phyloP scores from a whole-genome alignment of 2,329 filamentous ascomycete genomes.

The Aspergillus uvarum region DNA sequence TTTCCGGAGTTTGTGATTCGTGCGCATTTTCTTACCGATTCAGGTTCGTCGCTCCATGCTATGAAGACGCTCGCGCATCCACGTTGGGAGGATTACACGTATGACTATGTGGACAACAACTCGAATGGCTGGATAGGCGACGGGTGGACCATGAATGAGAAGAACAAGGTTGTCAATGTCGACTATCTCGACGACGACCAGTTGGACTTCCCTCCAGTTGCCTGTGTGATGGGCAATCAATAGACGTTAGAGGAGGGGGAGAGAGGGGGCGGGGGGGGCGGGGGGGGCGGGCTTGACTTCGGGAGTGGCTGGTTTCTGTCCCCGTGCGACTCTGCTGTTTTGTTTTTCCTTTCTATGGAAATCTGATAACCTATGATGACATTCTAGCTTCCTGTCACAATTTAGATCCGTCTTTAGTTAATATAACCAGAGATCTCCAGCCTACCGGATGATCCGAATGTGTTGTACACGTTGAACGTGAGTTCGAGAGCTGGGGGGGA shows the following conservation, averaged over 20 bases:
- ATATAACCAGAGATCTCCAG: neutral
- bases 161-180: constrained; percentile 31
- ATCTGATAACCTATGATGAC: neutral
- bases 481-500: neutral
- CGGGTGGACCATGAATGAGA: constrained; percentile 37
- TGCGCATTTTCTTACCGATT: neutral
- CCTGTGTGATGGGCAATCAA: constrained; percentile 1
- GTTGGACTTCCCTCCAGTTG: constrained; percentile 32
- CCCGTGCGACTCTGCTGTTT: neutral
- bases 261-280: no score
- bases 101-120: constrained; percentile 38
- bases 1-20: neutral
- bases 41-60: constrained; percentile 39
- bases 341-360: neutral
- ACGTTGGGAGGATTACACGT: constrained; percentile 42
- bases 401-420: neutral
- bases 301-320: neutral
- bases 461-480: neutral
- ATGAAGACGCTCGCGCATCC: constrained; percentile 36
- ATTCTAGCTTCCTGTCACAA: neutral
- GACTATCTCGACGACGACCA: constrained; percentile 39
- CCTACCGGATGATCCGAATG: neutral
- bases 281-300: neutral
- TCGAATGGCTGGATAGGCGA: constrained; percentile 35
- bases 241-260: neutral